Percentiles rank a stretch among this genome's conserved stretches.
Evolutionary conservation across 305 asterid species (phyloP).

Genomic region (Solanum hybrid): DNA sequence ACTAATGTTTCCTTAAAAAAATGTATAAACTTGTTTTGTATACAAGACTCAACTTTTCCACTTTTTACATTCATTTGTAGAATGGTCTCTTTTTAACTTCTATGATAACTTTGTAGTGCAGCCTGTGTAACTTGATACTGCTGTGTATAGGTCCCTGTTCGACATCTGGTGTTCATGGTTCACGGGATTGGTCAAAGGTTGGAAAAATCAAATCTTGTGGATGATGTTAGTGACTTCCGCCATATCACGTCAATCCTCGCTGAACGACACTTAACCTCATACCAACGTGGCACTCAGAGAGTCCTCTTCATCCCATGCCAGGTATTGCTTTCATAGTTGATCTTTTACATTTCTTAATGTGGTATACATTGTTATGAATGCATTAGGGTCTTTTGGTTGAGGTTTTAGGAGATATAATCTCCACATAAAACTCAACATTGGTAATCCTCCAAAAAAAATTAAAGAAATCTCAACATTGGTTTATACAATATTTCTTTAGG

Average conservation of each 20-base stretch:
- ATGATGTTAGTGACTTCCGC: conserved; percentile 87
- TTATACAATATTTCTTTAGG: background rate
- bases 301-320: conserved; percentile 93
- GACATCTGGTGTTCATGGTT: conserved; percentile 92
- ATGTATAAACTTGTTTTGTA: background rate
- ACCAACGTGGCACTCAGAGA: conserved; percentile 86
- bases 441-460: background rate
- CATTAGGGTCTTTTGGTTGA: background rate
- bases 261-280: conserved; percentile 72
- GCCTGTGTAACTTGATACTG: background rate
- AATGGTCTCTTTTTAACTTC: background rate
- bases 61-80: background rate
- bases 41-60: background rate
- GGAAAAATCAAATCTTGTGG: conserved; percentile 95
- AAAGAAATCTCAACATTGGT: background rate
- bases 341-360: background rate
- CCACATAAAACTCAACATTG: background rate
- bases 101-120: background rate
- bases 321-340: conserved; percentile 31
- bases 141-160: conserved; percentile 83
- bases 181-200: conserved; percentile 98
- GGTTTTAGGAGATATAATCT: background rate
- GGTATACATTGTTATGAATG: background rate
- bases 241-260: conserved; percentile 66
- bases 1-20: background rate